Evolutionary conservation across 352 stramenopile genomes (phyloP).

Genomic region (Hyaloperonospora arabidopsidis): DNA sequence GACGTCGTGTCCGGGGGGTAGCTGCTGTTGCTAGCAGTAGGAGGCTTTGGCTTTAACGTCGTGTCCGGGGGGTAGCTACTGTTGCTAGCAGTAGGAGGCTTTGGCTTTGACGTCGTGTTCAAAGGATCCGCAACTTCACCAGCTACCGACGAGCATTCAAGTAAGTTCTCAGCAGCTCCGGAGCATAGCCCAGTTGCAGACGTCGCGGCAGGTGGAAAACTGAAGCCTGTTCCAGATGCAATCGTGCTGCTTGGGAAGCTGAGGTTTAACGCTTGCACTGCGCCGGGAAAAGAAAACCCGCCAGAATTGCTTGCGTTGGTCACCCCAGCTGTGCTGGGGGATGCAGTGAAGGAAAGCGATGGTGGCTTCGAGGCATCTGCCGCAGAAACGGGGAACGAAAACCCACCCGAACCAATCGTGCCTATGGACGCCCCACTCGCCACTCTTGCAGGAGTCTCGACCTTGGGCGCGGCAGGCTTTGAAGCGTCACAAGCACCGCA

Average conservation of each 20-base stretch:
- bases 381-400: constrained; percentile 30
- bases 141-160: not conserved
- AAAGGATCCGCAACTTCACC: too few relatives aligned
- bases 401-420: constrained; percentile 30
- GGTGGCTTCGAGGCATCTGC: constrained; percentile 14
- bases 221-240: constrained; percentile 14
- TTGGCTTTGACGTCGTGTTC: not conserved
- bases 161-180: constrained; percentile 6
- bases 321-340: constrained; percentile 1
- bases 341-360: constrained; percentile 38
- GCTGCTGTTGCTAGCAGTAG: too few relatives aligned
- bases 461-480: constrained; percentile 40
- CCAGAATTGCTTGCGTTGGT: constrained; percentile 6
- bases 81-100: too few relatives aligned
- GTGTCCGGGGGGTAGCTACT: too few relatives aligned
- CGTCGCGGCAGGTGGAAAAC: constrained; percentile 11
- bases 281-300: constrained; percentile 26
- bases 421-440: constrained; percentile 21
- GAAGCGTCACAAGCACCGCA: constrained; percentile 42
- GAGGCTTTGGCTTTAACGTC: too few relatives aligned
- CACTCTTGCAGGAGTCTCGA: constrained; percentile 13
- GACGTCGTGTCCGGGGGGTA: too few relatives aligned
- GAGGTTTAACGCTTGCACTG: not conserved
- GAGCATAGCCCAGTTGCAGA: constrained; percentile 10
- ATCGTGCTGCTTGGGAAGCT: constrained; percentile 9